phyloP scores from a whole-genome alignment of 2,329 filamentous ascomycete genomes.

The Septoria linicola region DNA sequence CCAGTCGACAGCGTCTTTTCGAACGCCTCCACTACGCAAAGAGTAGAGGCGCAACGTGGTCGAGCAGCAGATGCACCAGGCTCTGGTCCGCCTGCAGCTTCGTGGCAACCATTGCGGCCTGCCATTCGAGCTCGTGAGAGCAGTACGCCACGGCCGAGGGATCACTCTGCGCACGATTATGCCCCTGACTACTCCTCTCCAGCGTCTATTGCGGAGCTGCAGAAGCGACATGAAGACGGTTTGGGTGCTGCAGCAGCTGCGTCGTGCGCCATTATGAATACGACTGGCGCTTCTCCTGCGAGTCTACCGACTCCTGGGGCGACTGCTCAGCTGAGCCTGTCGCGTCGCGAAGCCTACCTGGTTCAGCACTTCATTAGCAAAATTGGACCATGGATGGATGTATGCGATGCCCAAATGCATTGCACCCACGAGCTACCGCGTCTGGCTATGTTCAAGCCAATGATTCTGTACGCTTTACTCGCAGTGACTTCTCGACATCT shows the following conservation, averaged over 20 bases:
- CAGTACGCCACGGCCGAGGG: constrained; percentile 1
- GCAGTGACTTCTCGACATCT: constrained; percentile 40
- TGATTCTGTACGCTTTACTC: constrained; percentile 38
- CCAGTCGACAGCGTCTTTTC: no score
- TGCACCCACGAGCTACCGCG: constrained; percentile 38
- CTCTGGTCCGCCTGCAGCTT: not conserved
- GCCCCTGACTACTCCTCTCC: constrained; percentile 20
- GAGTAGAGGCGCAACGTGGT: not conserved
- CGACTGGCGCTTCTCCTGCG: constrained; percentile 6
- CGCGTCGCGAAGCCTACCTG: constrained; percentile 24
- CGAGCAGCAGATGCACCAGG: not conserved
- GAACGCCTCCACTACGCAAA: not conserved
- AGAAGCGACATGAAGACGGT: constrained; percentile 21
- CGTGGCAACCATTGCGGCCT: constrained; percentile 1
- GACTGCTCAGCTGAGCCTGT: constrained; percentile 13
- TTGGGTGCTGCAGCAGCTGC: constrained; percentile 7
- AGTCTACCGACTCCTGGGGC: constrained; percentile 10
- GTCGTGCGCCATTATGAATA: constrained; percentile 14
- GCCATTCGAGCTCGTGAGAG: not conserved
- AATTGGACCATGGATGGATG: constrained; percentile 40
- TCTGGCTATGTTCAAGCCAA: constrained; percentile 35
- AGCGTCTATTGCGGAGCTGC: constrained; percentile 24
- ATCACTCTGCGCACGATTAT: not conserved
- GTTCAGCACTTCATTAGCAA: constrained; percentile 37
- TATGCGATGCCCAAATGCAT: constrained; percentile 37